Evolutionary conservation across 345 rosid genomes (phyloP), one percentile per base, ranked within the genome.

Genomic region (Chamaenerion angustifolium): DNA sequence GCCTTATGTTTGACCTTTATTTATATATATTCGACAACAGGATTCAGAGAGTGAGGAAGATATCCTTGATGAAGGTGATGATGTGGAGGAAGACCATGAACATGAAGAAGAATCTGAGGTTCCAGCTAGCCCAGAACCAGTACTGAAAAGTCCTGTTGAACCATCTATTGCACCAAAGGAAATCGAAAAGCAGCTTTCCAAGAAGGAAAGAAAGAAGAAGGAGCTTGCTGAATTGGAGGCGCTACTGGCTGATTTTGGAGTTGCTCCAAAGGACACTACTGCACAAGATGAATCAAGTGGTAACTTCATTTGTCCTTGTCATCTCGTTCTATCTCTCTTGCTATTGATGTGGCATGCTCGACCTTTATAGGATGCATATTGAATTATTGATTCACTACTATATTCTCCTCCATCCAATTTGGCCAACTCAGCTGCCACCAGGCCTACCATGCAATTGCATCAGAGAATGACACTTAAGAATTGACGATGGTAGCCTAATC

Each of bases 161-260:
- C 52, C 60, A 52, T 17, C 65, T 40, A 1, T 3, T 8, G 56
- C 58, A 9, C 64, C 55, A 23, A 74, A 71, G 45, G 78, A 80
- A 12, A n/a, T 75, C 2, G 80, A 66, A 40, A 71, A 72, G 54
- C 75, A 74, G 60, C 87, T 80, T 57, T 76, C 82, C 12, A 70
- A 76, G 71, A 74, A 80, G 69, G 82, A 76, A 49, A 40, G 59
- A 64, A 80, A 76, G 72, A 80, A 80, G 45, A 80, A 76, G 59
- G 87, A 52, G 52, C 82, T 80, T 47, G 80, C 64, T 46, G 87
- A 80, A 65, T 75, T 80, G 31, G 80, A 76, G 40, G 87, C 80
- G 14, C 69, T 80, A 46, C 76, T 80, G 47, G 73, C 80, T 51
- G 78, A 76, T 51, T 63, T 80, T 37, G 82, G 76, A 54, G 52